Evolutionary conservation across 2,329 filamentous ascomycete genomes (phyloP).

Genomic region (Aspergillus sergii): DNA sequence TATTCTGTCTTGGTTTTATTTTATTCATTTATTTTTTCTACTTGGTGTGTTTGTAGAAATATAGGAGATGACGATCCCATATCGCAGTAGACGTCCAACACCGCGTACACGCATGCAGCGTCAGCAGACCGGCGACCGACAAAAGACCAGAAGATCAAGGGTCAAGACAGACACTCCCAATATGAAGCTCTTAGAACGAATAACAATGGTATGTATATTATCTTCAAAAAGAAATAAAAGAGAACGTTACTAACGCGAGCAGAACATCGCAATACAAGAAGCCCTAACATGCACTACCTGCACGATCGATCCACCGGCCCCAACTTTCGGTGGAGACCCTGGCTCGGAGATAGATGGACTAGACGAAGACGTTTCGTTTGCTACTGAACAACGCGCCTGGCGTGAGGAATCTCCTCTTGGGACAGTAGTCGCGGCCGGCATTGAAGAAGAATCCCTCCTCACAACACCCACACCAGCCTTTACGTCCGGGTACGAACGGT

Average conservation of each 20-base stretch:
- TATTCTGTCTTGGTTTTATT: not conserved
- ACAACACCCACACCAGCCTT: constrained; percentile 10
- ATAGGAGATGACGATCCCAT: not conserved
- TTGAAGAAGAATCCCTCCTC: constrained; percentile 1
- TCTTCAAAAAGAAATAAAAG: not conserved
- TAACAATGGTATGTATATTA: not conserved
- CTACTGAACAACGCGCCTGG: not conserved
- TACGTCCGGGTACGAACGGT: constrained; percentile 14
- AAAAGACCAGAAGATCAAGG: not conserved
- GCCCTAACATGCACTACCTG: constrained; percentile 31
- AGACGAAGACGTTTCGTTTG: constrained; percentile 24
- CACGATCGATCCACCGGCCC: constrained; percentile 17
- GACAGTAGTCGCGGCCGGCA: not conserved
- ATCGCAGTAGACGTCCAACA: not conserved
- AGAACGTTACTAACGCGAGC: not conserved
- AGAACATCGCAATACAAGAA: constrained; percentile 25
- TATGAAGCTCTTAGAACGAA: not conserved
- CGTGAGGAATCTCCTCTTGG: not conserved
- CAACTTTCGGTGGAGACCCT: constrained; percentile 21
- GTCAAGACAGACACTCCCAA: not conserved
- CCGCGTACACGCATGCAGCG: not conserved
- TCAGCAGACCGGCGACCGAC: not conserved
- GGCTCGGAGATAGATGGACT: constrained; percentile 19
- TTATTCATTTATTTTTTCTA: not conserved
- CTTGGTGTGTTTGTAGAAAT: not conserved